phyloP scores from a whole-genome alignment of 345 rosid genomes.

The Hibiscus syriacus region DNA sequence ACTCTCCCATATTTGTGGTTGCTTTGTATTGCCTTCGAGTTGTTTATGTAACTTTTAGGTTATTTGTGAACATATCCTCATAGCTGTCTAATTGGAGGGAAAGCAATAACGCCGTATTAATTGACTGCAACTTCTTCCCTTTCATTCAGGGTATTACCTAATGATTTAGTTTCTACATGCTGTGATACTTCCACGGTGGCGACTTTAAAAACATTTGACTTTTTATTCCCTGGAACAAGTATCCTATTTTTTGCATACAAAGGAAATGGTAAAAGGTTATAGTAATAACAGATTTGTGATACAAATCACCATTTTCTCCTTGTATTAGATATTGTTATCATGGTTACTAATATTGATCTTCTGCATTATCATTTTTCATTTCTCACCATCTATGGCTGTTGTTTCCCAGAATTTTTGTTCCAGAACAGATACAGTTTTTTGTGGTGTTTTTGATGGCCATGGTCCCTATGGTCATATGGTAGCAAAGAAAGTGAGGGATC shows the following conservation, averaged over 20 bases:
- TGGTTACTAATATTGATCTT: background rate
- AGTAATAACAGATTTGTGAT: background rate
- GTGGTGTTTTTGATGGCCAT: slow-evolving; percentile 99
- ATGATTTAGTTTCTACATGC: too few species aligned
- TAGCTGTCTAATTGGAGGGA: too few species aligned
- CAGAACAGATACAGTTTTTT: slow-evolving; percentile 72
- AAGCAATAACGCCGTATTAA: background rate
- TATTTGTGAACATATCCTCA: too few species aligned
- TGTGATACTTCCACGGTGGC: too few species aligned
- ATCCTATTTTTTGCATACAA: background rate
- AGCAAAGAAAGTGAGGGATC: slow-evolving; percentile 90
- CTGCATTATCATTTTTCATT: background rate
- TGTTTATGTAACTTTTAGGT: background rate
- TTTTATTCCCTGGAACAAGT: too few species aligned
- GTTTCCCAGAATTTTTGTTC: slow-evolving; percentile 69
- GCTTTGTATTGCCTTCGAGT: background rate
- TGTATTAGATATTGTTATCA: background rate
- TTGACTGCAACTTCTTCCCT: too few species aligned
- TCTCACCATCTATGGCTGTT: slow-evolving; percentile 5
- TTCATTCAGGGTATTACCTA: too few species aligned
- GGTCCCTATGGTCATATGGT: slow-evolving; percentile 98
- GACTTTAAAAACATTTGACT: too few species aligned
- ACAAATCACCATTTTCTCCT: background rate
- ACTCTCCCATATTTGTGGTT: slow-evolving; percentile 3
- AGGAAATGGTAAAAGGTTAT: background rate